Conservation (phyloP, 495 filamentous ascomycete genomes). For the Amorphotheca resinae region DNA sequence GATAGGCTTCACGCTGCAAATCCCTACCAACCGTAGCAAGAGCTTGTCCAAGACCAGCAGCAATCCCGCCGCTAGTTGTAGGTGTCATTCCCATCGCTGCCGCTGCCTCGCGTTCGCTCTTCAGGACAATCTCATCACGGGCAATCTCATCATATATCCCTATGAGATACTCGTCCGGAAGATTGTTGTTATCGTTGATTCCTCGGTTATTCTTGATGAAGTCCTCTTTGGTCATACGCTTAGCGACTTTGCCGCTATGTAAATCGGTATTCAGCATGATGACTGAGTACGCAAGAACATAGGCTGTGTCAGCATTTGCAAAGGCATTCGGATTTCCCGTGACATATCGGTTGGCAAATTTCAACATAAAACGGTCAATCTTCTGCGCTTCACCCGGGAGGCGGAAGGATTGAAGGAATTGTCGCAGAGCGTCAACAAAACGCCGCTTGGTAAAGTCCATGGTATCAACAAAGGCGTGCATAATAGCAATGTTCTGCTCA, state of each 20-base stretch:
- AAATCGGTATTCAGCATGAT: slow-evolving; percentile 95
- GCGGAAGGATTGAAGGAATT: slow-evolving; percentile 90
- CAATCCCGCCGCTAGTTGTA: slow-evolving; percentile 54
- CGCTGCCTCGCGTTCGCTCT: slow-evolving; percentile 78
- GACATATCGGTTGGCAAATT: slow-evolving; percentile 93
- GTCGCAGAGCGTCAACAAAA: slow-evolving; percentile 83
- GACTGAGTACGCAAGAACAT: slow-evolving; percentile 90
- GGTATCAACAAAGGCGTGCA: slow-evolving; percentile 92
- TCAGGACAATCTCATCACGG: slow-evolving; percentile 84
- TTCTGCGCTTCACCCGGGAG: slow-evolving; percentile 96
- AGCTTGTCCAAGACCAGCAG: slow-evolving; percentile 77
- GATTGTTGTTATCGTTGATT: slow-evolving; percentile 91
- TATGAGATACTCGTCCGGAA: slow-evolving; percentile 84
- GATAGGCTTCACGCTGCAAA: slow-evolving; percentile 81
- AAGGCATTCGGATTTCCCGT: slow-evolving; percentile 94
- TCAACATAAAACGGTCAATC: slow-evolving; percentile 98
- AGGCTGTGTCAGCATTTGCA: slow-evolving; percentile 95
- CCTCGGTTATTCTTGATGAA: slow-evolving; percentile 98
- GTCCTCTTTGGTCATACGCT: slow-evolving; percentile 86
- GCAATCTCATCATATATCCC: slow-evolving; percentile 88
- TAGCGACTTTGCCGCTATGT: slow-evolving; percentile 77
- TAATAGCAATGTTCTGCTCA: slow-evolving; percentile 80
- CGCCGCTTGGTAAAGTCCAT: slow-evolving; percentile 94
- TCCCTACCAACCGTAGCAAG: slow-evolving; percentile 85
- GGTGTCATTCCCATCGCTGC: slow-evolving; percentile 56